Percentiles rank a stretch among this genome's conserved stretches.
These are phyloP conservation scores for Endocarpon pusillum DNA, from an alignment of 495 filamentous ascomycete genomes.

Conservation along the genomic window DNA sequence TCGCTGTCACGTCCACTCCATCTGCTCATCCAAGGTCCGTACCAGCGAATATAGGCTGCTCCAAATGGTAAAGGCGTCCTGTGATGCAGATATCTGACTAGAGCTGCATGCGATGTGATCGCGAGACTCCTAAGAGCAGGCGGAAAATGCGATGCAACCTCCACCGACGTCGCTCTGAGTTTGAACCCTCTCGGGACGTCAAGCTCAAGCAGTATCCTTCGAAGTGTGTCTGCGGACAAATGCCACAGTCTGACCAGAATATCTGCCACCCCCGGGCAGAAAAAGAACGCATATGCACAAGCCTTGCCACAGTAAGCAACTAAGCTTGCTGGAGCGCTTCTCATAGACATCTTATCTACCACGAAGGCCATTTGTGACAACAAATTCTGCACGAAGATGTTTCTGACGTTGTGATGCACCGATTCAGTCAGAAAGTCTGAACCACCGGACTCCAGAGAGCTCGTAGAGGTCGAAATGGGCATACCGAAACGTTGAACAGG, in stretches of 20 bases:
- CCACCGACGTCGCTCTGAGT: constrained; percentile 24
- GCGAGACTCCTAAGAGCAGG: constrained; percentile 48
- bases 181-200: constrained; percentile 27
- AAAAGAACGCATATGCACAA: constrained; percentile 90
- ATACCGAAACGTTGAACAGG: constrained; percentile 26
- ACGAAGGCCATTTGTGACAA: constrained; percentile 76
- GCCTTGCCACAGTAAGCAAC: constrained; percentile 91
- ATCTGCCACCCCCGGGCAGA: constrained; percentile 78
- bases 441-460: constrained; percentile 38
- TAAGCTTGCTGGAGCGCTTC: constrained; percentile 77
- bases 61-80: constrained; percentile 51
- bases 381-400: constrained; percentile 75
- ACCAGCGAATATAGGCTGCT: constrained; percentile 61
- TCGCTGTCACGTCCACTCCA: constrained; percentile 89
- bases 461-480: constrained; percentile 24
- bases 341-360: constrained; percentile 79
- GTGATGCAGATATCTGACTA: constrained; percentile 48
- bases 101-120: constrained; percentile 47
- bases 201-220: constrained; percentile 52
- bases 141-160: constrained; percentile 58
- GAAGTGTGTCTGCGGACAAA: constrained; percentile 42
- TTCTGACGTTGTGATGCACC: constrained; percentile 84
- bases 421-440: constrained; percentile 79
- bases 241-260: constrained; percentile 75
- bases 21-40: constrained; percentile 66